phyloP scores from a whole-genome alignment of 148 eudicot genomes.

The Chenopodium berlandieri region DNA sequence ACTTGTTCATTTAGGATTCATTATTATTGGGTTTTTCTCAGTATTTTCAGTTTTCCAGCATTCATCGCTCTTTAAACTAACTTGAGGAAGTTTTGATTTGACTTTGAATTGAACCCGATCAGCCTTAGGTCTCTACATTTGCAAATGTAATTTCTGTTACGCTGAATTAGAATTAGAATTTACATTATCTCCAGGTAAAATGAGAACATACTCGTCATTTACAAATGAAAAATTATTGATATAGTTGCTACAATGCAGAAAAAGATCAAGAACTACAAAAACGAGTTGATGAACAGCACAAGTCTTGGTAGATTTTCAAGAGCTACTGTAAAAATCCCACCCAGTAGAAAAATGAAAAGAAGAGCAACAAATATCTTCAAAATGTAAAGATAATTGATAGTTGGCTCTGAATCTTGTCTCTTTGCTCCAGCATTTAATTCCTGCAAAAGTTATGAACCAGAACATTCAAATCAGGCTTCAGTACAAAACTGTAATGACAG shows the following conservation, averaged over 20 bases:
- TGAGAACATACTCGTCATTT: not conserved
- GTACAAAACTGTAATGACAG: not conserved
- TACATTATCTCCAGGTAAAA: not conserved
- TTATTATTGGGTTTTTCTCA: too few relatives aligned
- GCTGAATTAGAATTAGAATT: not conserved
- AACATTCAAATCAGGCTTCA: not conserved
- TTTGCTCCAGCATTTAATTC: constrained; percentile 24
- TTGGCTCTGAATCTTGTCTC: constrained; percentile 28
- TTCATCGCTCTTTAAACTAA: not conserved
- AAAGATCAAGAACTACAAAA: constrained; percentile 25
- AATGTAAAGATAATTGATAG: constrained; percentile 35
- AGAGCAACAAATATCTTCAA: constrained; percentile 72
- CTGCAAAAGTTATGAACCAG: constrained; percentile 40
- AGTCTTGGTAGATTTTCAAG: constrained; percentile 72
- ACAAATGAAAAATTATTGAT: not conserved
- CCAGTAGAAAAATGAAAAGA: constrained; percentile 57
- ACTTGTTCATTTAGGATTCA: not conserved
- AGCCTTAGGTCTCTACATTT: too few relatives aligned
- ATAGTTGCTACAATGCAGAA: not conserved
- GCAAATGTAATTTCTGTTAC: not conserved
- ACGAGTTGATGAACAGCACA: constrained; percentile 44
- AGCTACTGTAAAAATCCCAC: constrained; percentile 52
- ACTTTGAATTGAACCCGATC: too few relatives aligned
- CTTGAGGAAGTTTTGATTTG: not conserved
- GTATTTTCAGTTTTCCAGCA: too few relatives aligned